Base-by-base conservation (phyloP, 2,329 filamentous ascomycete genomes). In the Orbilia brochopaga region DNA sequence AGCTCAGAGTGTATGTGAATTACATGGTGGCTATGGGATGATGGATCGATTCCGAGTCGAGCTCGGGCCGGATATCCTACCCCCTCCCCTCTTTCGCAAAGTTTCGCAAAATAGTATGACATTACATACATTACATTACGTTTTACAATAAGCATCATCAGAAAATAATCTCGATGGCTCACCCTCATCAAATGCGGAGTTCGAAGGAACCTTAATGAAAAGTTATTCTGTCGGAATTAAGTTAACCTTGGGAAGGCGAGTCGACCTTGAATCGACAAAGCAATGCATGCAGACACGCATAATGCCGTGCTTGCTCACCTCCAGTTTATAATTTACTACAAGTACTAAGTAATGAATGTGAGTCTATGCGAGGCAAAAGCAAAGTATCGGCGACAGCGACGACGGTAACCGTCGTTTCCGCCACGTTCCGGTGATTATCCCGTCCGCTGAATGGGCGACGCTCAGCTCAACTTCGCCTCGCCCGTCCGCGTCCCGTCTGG, bases 271-370 rank as follows among this genome's bases (percentile, higher is more conserved):
- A 63, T 64, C 66, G 21, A 70, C 44, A 64, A 48, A 42, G 59
- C 66, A 63, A 50, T 52, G 48, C 48, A 50, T 32, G 27, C 2
- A 48, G 5, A 15, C 11, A 44, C 40, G 65, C 44, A 35, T 58
- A 69, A 63, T 58, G 57, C 58, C 65, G 58, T 48, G 52, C 48
- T 58, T n/a, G n/a, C n/a, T n/a, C n/a, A n/a, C n/a, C n/a, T n/a
- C n/a, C n/a, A n/a, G n/a, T n/a, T n/a, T n/a, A n/a, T n/a, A n/a
- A n/a, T n/a, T n/a, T n/a, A n/a, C n/a, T n/a, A n/a, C n/a, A n/a
- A n/a, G n/a, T n/a, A n/a, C n/a, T n/a, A n/a, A n/a, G n/a, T n/a
- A n/a, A n/a, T n/a, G n/a, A n/a, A n/a, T n/a, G n/a, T 37, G 37
- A 23, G 17, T 62, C 37, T 40, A 59, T 54, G 42, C 37, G 48